Percentiles rank a stretch among this genome's conserved stretches.
Evolutionary conservation across 768 basidiomycete genomes (phyloP).

Genomic region (Daedalea quercina): DNA sequence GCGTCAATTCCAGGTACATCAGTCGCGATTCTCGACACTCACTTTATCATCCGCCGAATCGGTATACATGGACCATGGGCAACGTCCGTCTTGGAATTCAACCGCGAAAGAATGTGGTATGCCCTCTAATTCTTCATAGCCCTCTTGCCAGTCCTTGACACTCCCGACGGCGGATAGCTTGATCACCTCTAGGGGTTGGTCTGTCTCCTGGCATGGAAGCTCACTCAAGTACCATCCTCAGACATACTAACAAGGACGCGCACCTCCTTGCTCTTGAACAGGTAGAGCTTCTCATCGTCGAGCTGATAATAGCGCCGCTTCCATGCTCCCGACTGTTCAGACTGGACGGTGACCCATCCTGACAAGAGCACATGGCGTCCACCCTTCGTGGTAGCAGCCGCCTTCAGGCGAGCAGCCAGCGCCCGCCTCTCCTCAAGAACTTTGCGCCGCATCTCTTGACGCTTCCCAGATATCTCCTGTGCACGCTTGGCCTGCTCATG

Average conservation of each 20-base stretch:
- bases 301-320: conserved; percentile 26
- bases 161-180: conserved; percentile 15
- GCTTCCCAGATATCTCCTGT: conserved; percentile 11
- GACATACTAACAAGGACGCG: conserved; percentile 3
- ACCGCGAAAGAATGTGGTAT: conserved; percentile 28
- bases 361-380: conserved; percentile 9
- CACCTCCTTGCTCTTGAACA: conserved; percentile 26
- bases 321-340: conserved; percentile 21
- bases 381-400: conserved; percentile 7
- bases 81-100: conserved; percentile 18
- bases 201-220: conserved; percentile 12
- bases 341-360: conserved; percentile 27
- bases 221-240: background rate
- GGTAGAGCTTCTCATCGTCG: conserved; percentile 14
- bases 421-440: conserved; percentile 12
- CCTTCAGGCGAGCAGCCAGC: conserved; percentile 11
- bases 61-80: conserved; percentile 21
- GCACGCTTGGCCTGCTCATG: conserved; percentile 16
- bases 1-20: background rate
- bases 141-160: conserved; percentile 23
- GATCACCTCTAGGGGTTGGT: conserved; percentile 16
- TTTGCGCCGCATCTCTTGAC: conserved; percentile 11
- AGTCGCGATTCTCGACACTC: background rate
- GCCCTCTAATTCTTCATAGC: conserved; percentile 23
- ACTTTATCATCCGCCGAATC: conserved; percentile 17